Conservation (phyloP, 2,329 filamentous ascomycete genomes). For the Pezicula carpinea region DNA sequence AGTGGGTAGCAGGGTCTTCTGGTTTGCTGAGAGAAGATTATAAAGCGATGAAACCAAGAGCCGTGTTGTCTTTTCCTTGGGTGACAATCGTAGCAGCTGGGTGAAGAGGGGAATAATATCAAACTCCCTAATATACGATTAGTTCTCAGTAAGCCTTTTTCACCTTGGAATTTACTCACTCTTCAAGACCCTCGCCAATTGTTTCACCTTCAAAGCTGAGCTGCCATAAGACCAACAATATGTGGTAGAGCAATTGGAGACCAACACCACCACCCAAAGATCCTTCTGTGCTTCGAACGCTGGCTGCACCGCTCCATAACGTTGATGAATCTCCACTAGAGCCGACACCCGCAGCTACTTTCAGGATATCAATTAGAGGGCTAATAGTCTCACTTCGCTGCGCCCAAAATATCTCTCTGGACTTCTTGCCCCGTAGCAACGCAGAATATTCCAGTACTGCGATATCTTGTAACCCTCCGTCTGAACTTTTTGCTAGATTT, state of each 20-base stretch:
- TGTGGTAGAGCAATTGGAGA: slow-evolving; percentile 88
- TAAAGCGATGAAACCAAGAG: slow-evolving; percentile 83
- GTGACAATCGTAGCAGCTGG: slow-evolving; percentile 85
- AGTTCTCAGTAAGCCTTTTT: slow-evolving; percentile 10
- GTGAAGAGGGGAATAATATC: slow-evolving; percentile 89
- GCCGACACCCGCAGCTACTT: slow-evolving; percentile 67
- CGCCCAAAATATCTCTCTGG: slow-evolving; percentile 84
- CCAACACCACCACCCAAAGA: slow-evolving; percentile 76
- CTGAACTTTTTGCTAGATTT: slow-evolving; percentile 74
- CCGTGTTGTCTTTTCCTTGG: slow-evolving; percentile 96
- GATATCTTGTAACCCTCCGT: slow-evolving; percentile 91
- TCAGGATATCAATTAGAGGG: slow-evolving; percentile 78
- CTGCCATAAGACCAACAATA: slow-evolving; percentile 92
- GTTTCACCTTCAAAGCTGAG: slow-evolving; percentile 85
- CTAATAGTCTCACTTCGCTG: slow-evolving; percentile 80
- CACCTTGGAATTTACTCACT: slow-evolving; percentile 50
- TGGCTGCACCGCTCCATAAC: slow-evolving; percentile 54
- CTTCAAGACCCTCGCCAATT: slow-evolving; percentile 72
- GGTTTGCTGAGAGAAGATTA: slow-evolving; percentile 72
- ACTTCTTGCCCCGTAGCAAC: slow-evolving; percentile 68
- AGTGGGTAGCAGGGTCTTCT: slow-evolving; percentile 72
- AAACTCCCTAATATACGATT: slow-evolving; percentile 64
- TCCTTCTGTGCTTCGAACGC: slow-evolving; percentile 54
- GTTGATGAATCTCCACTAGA: slow-evolving; percentile 60
- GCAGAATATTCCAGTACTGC: slow-evolving; percentile 88